phyloP scores from a whole-genome alignment of 1,284 basidiomycete genomes.

The Tremellales sp. region DNA sequence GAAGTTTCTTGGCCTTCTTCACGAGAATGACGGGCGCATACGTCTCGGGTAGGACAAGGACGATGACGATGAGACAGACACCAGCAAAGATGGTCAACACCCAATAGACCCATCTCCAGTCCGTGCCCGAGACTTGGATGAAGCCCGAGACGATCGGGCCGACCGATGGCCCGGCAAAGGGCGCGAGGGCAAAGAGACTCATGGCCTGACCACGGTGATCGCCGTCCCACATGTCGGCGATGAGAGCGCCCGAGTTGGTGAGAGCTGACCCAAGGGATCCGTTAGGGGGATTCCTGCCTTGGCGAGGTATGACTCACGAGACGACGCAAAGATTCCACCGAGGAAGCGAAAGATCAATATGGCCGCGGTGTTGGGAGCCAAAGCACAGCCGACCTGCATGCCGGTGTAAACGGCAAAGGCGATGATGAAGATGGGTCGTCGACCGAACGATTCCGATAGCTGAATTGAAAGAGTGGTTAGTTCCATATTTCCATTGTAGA shows the following conservation, averaged over 20 bases:
- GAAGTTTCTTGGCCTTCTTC: constrained; percentile 52
- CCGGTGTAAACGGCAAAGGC: constrained; percentile 63
- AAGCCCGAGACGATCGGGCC: constrained; percentile 65
- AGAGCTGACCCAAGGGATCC: constrained; percentile 44
- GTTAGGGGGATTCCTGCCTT: constrained; percentile 26
- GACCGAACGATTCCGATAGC: constrained; percentile 55
- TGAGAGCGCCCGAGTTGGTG: constrained; percentile 53
- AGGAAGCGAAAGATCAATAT: constrained; percentile 67
- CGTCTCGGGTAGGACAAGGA: constrained; percentile 74
- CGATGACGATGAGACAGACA: constrained; percentile 46
- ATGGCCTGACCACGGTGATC: constrained; percentile 65
- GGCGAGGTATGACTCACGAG: too few relatives aligned
- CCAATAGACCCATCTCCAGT: constrained; percentile 61
- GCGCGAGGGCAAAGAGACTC: constrained; percentile 65
- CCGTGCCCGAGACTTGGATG: constrained; percentile 51
- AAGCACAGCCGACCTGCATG: constrained; percentile 58
- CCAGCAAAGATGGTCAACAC: constrained; percentile 61
- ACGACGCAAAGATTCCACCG: constrained; percentile 57
- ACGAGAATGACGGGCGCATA: constrained; percentile 56
- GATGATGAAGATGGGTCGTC: constrained; percentile 63
- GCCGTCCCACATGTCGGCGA: constrained; percentile 64
- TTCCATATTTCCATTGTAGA: too few relatives aligned
- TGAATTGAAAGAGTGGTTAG: too few relatives aligned
- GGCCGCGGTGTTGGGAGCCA: constrained; percentile 59
- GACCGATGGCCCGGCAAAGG: constrained; percentile 60